phyloP scores from a whole-genome alignment of 164 flowering plant species.

The Aristolochia fimbriata region DNA sequence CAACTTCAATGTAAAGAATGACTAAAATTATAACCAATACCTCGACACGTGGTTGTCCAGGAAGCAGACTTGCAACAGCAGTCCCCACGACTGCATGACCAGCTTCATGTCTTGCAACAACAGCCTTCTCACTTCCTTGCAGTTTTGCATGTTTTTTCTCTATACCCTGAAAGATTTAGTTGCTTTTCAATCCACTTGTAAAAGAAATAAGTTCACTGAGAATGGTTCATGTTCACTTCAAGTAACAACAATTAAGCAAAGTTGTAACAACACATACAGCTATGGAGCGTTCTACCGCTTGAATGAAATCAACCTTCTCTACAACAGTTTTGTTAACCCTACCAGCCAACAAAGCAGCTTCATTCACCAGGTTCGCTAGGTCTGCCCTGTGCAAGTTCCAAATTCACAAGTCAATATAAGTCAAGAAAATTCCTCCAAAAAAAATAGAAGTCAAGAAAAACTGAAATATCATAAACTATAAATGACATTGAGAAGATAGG shows the following conservation, averaged over 20 bases:
- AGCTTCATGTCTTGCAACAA: conserved; percentile 98
- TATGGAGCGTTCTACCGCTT: conserved; percentile 93
- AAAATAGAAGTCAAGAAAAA: conserved; percentile 2
- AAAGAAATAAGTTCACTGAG: no score
- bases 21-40: conserved; percentile 21
- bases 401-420: conserved; percentile 13
- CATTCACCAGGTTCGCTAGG: conserved; percentile 95
- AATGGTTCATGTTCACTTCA: no score
- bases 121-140: conserved; percentile 88
- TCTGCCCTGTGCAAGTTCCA: conserved; percentile 72
- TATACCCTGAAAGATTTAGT: conserved; percentile 52
- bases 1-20: neutral
- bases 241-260: neutral
- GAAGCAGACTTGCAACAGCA: conserved; percentile 85
- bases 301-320: conserved; percentile 79
- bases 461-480: neutral
- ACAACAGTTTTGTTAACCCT: conserved; percentile 68
- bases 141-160: conserved; percentile 87
- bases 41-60: conserved; percentile 95
- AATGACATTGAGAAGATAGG: neutral
- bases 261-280: conserved; percentile 47
- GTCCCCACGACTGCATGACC: conserved; percentile 99
- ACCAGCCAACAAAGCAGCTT: conserved; percentile 98
- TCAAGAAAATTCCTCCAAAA: no score
- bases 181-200: neutral